Conservation (phyloP, 2,329 filamentous ascomycete genomes). For the Aspergillus texensis region DNA sequence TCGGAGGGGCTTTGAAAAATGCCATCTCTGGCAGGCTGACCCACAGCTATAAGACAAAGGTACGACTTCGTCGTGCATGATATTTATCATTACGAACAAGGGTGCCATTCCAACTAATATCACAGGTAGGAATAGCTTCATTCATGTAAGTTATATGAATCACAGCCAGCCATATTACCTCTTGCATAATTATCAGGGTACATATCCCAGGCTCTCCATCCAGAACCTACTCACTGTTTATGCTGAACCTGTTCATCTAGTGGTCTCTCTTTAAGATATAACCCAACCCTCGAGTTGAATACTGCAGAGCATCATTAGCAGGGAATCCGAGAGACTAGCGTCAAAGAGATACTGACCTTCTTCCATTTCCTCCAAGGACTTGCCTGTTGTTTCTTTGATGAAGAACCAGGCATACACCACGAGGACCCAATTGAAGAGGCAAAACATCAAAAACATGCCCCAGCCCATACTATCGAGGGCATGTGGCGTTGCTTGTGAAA, state of each 20-base stretch:
- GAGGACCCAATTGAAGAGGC: constrained; percentile 38
- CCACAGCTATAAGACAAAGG: no score
- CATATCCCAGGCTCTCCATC: background rate
- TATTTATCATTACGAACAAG: background rate
- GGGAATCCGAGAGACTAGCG: background rate
- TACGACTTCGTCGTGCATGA: background rate
- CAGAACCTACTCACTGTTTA: background rate
- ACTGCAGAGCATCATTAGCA: constrained; percentile 1
- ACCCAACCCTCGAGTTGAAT: background rate
- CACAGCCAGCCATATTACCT: background rate
- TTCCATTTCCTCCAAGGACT: constrained; percentile 46
- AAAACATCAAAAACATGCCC: constrained; percentile 46
- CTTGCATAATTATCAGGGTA: background rate
- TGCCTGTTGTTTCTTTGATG: constrained; percentile 45
- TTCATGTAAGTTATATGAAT: background rate
- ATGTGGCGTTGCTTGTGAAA: constrained; percentile 45
- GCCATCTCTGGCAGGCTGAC: no score
- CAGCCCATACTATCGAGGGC: constrained; percentile 45
- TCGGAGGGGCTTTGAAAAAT: background rate
- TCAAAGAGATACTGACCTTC: constrained; percentile 1
- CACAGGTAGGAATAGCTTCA: background rate
- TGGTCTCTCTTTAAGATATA: background rate
- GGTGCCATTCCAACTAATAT: background rate
- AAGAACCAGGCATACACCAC: constrained; percentile 38
- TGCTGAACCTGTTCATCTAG: background rate